phyloP scores from a whole-genome alignment of 345 rosid species.

The Trapa bicornis region DNA sequence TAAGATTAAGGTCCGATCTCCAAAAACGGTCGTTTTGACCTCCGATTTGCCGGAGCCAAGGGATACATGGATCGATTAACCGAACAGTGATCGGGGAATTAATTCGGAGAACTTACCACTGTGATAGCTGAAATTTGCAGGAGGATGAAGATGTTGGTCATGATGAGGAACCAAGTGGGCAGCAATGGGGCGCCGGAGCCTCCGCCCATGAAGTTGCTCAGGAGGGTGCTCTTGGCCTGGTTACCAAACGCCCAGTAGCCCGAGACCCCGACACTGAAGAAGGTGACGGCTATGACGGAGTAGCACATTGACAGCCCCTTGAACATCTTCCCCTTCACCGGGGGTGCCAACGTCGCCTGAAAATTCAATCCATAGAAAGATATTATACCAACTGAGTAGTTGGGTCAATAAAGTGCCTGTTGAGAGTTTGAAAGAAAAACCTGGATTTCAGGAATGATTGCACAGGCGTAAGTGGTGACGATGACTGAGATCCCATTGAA shows the following conservation, averaged over 20 bases:
- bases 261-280: constrained; percentile 32
- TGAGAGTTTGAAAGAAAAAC: constrained; percentile 5
- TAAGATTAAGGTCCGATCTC: too few relatives aligned
- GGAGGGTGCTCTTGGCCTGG: constrained; percentile 16
- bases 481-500: constrained; percentile 40
- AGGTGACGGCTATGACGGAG: constrained; percentile 23
- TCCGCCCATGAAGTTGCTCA: constrained; percentile 30
- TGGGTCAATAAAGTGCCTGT: background rate
- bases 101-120: constrained; percentile 17
- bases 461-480: constrained; percentile 37
- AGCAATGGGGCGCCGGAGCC: constrained; percentile 22
- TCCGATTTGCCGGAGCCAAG: too few relatives aligned
- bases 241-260: constrained; percentile 59
- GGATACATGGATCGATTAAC: too few relatives aligned
- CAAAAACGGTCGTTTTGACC: too few relatives aligned
- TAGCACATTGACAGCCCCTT: constrained; percentile 45
- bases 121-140: constrained; percentile 27
- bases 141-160: constrained; percentile 35
- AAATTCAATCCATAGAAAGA: background rate
- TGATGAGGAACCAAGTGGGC: constrained; percentile 34
- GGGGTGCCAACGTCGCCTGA: constrained; percentile 47
- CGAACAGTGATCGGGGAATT: background rate
- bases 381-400: too few relatives aligned
- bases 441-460: constrained; percentile 62
- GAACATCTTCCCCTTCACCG: constrained; percentile 52